Conservation (phyloP, 495 filamentous ascomycete species). For the Podospora australis region DNA sequence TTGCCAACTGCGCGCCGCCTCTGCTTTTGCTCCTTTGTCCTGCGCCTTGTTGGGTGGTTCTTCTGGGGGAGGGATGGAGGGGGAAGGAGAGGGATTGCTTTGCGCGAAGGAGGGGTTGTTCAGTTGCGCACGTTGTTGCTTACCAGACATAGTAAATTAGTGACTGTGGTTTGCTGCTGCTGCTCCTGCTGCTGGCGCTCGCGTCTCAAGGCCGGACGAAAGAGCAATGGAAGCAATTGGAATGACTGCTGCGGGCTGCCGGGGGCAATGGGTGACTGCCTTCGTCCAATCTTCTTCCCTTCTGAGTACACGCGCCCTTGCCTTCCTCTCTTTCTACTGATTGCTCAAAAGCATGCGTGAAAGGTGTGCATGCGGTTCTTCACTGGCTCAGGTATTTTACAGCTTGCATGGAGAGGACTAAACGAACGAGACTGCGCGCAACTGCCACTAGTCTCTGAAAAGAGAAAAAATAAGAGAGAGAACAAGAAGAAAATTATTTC, state of each 20-base stretch:
- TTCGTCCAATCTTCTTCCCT: background rate
- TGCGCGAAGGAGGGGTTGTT: constrained; percentile 6
- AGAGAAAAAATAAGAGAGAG: constrained; percentile 5
- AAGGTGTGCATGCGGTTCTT: constrained; percentile 21
- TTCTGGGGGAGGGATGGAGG: constrained; percentile 1
- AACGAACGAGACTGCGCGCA: constrained; percentile 8
- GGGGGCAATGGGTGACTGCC: constrained; percentile 1
- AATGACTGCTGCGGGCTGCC: too few species aligned
- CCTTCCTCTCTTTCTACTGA: constrained; percentile 22
- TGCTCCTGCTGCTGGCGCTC: too few species aligned
- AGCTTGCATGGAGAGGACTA: constrained; percentile 16
- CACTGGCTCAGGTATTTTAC: constrained; percentile 28
- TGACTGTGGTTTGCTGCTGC: too few species aligned
- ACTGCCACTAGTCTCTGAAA: background rate
- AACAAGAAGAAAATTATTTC: constrained; percentile 1
- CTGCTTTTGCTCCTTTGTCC: too few species aligned
- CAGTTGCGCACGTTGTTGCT: constrained; percentile 16
- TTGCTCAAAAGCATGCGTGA: constrained; percentile 27
- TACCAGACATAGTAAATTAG: constrained; percentile 35
- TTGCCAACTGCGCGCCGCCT: background rate
- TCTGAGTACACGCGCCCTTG: constrained; percentile 1
- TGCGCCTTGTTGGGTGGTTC: constrained; percentile 1
- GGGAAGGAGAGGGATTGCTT: background rate
- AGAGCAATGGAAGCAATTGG: constrained; percentile 8
- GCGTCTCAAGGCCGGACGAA: constrained; percentile 11